These are phyloP conservation scores for Knufia petricola DNA, from an alignment of 2,329 filamentous ascomycete species.

Conservation along the genomic window DNA sequence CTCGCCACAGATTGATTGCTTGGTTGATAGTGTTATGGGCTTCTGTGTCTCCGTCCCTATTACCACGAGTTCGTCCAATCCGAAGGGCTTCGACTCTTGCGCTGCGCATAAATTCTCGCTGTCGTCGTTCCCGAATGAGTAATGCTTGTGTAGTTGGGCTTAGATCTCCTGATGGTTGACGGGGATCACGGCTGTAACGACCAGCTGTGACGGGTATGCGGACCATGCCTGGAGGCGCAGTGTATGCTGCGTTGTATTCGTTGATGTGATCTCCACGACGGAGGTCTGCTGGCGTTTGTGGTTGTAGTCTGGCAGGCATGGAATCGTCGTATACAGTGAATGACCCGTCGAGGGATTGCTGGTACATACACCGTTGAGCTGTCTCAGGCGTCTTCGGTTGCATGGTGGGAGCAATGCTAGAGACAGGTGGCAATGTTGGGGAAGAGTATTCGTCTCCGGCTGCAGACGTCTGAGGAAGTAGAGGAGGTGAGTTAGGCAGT, in stretches of 20 bases:
- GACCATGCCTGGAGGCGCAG: conserved; percentile 18
- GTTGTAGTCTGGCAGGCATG: conserved; percentile 15
- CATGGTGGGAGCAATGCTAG: conserved; percentile 10
- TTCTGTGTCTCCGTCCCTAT: conserved; percentile 8
- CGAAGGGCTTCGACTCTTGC: conserved; percentile 14
- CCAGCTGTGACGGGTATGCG: conserved; percentile 6
- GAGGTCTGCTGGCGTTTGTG: conserved; percentile 22
- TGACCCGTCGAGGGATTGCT: conserved; percentile 16
- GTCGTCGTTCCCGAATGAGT: conserved; percentile 15
- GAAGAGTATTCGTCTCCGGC: neutral
- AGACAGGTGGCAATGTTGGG: conserved; percentile 10
- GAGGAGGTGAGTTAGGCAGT: conserved; percentile 20
- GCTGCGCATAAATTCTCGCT: conserved; percentile 17
- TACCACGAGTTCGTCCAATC: conserved; percentile 11
- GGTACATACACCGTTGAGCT: conserved; percentile 2
- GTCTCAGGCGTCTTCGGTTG: conserved; percentile 10
- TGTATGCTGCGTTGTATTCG: conserved; percentile 19
- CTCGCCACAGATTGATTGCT: conserved; percentile 14
- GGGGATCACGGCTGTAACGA: neutral
- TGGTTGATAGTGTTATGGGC: neutral
- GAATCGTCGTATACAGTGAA: conserved; percentile 23
- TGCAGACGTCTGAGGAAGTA: conserved; percentile 2
- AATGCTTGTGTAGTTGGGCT: conserved; percentile 18
- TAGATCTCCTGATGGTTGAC: conserved; percentile 11
- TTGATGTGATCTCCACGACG: conserved; percentile 13